phyloP scores from a whole-genome alignment of 768 basidiomycete species.

The Termitomyces sp. region DNA sequence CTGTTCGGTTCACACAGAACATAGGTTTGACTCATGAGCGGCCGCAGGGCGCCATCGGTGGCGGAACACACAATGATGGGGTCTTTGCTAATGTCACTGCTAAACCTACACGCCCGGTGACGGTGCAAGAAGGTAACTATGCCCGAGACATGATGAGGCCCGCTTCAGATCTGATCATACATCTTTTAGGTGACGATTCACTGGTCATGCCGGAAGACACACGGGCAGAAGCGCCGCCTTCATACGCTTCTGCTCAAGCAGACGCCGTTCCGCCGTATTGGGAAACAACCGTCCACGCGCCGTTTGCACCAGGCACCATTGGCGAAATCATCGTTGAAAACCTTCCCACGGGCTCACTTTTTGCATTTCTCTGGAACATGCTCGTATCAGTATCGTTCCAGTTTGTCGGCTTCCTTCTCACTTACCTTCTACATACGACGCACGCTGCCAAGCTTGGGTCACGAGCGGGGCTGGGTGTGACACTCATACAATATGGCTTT shows the following conservation, averaged over 20 bases:
- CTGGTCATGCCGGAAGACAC: constrained; percentile 78
- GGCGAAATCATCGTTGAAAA: constrained; percentile 90
- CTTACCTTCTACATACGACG: constrained; percentile 89
- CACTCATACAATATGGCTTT: constrained; percentile 93
- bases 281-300: constrained; percentile 95
- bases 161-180: background rate
- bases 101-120: constrained; percentile 61
- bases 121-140: constrained; percentile 53
- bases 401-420: constrained; percentile 89
- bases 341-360: constrained; percentile 75
- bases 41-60: constrained; percentile 46
- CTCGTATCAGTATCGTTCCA: constrained; percentile 96
- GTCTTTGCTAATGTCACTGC: constrained; percentile 96
- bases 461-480: constrained; percentile 92
- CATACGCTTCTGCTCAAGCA: constrained; percentile 86
- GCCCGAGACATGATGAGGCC: background rate
- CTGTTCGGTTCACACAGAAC: constrained; percentile 40
- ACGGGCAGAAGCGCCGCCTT: constrained; percentile 81
- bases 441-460: constrained; percentile 93
- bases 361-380: constrained; percentile 88
- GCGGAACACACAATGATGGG: constrained; percentile 76
- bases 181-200: constrained; percentile 54
- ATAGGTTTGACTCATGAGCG: constrained; percentile 35
- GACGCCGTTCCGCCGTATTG: constrained; percentile 98
- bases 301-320: constrained; percentile 53